Conservation (phyloP, 73 alveolate species). For the Paramecium octaurelia region DNA sequence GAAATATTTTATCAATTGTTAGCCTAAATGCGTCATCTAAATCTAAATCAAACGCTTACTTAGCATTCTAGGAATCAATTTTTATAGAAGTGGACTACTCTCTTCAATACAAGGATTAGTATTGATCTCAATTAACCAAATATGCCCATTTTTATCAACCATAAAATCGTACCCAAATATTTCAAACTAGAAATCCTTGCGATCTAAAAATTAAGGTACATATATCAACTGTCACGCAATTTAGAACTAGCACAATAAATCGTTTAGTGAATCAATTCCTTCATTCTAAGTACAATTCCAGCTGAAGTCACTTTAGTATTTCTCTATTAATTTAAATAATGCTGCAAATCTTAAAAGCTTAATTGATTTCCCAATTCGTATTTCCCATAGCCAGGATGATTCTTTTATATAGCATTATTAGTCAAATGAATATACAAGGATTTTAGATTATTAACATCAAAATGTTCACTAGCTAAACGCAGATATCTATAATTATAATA, state of each 20-base stretch:
- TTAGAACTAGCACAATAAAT: slow-evolving; percentile 18
- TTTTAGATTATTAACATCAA: slow-evolving; percentile 58
- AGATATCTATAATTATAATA: background rate
- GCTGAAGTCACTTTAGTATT: background rate
- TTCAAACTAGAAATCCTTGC: slow-evolving; percentile 53
- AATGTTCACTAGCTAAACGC: slow-evolving; percentile 15
- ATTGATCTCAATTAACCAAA: slow-evolving; percentile 51
- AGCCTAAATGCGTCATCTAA: slow-evolving; percentile 62
- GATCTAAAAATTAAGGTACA: slow-evolving; percentile 8
- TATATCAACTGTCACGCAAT: slow-evolving; percentile 7
- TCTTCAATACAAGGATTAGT: slow-evolving; percentile 62
- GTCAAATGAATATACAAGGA: slow-evolving; percentile 74
- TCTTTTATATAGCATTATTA: slow-evolving; percentile 77
- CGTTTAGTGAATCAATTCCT: slow-evolving; percentile 28
- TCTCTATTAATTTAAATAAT: slow-evolving; percentile 27
- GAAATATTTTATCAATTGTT: slow-evolving; percentile 55
- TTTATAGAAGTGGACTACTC: slow-evolving; percentile 42
- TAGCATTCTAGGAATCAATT: slow-evolving; percentile 55
- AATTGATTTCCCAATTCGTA: slow-evolving; percentile 80
- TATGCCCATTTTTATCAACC: slow-evolving; percentile 57
- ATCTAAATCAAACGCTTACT: background rate
- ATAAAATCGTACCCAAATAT: slow-evolving; percentile 62
- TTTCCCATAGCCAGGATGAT: slow-evolving; percentile 73
- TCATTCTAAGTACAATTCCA: background rate
- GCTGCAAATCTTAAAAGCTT: slow-evolving; percentile 61